Base-by-base conservation (phyloP, 257 asterid species). In the Forsythia suspensa region DNA sequence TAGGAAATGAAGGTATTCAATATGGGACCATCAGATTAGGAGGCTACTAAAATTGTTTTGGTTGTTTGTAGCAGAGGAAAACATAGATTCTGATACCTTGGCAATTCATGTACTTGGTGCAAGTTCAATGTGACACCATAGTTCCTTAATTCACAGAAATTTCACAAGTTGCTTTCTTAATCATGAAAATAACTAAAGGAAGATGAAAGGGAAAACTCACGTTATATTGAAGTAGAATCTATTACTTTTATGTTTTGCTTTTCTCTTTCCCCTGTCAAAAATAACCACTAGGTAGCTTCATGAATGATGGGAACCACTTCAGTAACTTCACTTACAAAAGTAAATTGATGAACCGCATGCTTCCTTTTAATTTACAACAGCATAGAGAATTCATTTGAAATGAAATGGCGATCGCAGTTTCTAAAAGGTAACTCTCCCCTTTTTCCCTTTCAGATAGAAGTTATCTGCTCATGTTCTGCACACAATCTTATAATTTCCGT, bases 41-140 rank as follows among this genome's bases (percentile, higher is more conserved):
- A 48, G 59, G n/a, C 20, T 48, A 13, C 59, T 15, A 48, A 48
- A 48, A 48, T 48, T 24, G 72, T 67, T 63, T 79, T 61, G 82
- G 75, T 61, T 48, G 37, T 74, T 74, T 15, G 55, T 37, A 38
- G 71, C 73, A 70, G 15, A 16, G 29, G 34, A 29, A 55, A 55
- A 55, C 9, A 0, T 55, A 55, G 24, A 55, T 55, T 55, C 65
- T 68, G n/a, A 68, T 72, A 39, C 38, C 7, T 21, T 73, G 77
- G 80, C 16, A 40, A n/a, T 43, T 51, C 61, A 73, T 8, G 6
- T 51, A 4, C 18, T 63, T 52, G 43, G 63, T 67, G 72, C 67
- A 68, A 40, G 52, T 66, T 59, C 65, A 66, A 29, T 77, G 65
- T 77, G 70, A 55, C 42, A 72, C 38, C 36, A 16, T 6, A 57